Base-by-base conservation (phyloP, 495 filamentous ascomycete genomes). In the Evernia prunastri region DNA sequence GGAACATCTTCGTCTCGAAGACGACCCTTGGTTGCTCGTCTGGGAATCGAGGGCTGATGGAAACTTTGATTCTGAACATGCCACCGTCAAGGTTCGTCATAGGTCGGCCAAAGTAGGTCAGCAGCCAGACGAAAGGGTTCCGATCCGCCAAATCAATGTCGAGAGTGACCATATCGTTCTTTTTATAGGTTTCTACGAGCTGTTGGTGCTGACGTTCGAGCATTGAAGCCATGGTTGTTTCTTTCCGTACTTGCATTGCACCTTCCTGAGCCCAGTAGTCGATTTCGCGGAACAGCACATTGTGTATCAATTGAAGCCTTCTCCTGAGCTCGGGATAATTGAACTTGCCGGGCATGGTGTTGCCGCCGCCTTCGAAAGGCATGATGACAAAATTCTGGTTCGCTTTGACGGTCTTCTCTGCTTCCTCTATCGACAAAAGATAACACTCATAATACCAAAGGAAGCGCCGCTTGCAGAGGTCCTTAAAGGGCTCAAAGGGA, bases 381-480 rank as follows among this genome's bases (percentile, higher is more conserved):
- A 96, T 94, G 45, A 79, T 80, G 17, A 78, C 73, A 69, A 97
- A 97, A 6, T 71, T 67, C 37, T 83, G 75, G 18, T 82, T 82
- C 56, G 87, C 83, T 56, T 79, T 82, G 58, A 81, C 79, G 33
- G 54, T 65, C 63, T 58, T 66, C 62, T 85, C 82, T 12, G 82
- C 88, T 51, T 84, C 79, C 17, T 85, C 79, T 57, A 96, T 87
- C 10, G 86, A 81, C 12, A 79, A 74, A 29, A 92, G 76, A 72
- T 97, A 98, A 17, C 86, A 87, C 53, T 95, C 89, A 70, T 90
- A 92, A 72, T 98, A 97, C 94, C 95, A 97, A 20, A 98, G 75
- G 73, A 97, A 97, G 0, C 92, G 86, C 54, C 89, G 85, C 75
- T 97, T 98, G 80, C 87, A 89, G 12, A 95, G 77, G 68, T 98